Percentiles rank a stretch among this genome's conserved stretches.
These are phyloP conservation scores for Rosa rugosa DNA, from an alignment of 306 rosid species.

Conservation along the genomic window DNA sequence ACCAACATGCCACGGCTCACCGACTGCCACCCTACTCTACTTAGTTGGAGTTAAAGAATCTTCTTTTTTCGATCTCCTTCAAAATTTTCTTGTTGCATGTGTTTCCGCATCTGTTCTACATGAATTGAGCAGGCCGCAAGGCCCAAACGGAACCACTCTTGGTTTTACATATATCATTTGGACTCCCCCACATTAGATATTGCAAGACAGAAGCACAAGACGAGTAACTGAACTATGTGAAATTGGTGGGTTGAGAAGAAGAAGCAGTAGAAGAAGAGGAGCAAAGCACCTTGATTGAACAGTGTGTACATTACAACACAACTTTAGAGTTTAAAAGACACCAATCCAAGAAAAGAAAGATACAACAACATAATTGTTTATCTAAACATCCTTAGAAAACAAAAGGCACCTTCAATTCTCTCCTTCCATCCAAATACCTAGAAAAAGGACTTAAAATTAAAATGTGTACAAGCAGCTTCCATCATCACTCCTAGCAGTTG, in stretches of 20 bases:
- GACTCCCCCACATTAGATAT: background rate
- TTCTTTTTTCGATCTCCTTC: too few relatives aligned
- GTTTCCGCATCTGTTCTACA: too few relatives aligned
- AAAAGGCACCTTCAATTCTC: conserved; percentile 1
- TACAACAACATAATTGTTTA: conserved; percentile 21
- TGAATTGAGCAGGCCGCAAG: too few relatives aligned
- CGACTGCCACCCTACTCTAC: too few relatives aligned
- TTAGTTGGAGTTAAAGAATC: too few relatives aligned
- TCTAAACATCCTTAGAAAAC: conserved; percentile 23
- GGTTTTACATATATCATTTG: background rate
- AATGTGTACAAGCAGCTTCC: conserved; percentile 57
- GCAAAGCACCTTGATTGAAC: background rate
- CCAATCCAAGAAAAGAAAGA: conserved; percentile 31
- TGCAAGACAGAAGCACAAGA: background rate
- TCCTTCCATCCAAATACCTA: conserved; percentile 26
- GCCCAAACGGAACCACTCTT: too few relatives aligned
- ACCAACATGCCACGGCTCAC: too few relatives aligned
- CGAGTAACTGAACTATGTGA: background rate
- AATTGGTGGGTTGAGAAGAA: conserved; percentile 1
- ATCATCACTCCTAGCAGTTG: conserved; percentile 87
- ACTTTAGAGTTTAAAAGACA: conserved; percentile 35
- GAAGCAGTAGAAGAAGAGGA: background rate
- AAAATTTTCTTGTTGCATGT: too few relatives aligned
- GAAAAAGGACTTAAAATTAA: conserved; percentile 28
- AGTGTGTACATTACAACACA: conserved; percentile 13